Evolutionary conservation across 495 filamentous ascomycete species (phyloP).

Genomic region (Xylaria telfairii): DNA sequence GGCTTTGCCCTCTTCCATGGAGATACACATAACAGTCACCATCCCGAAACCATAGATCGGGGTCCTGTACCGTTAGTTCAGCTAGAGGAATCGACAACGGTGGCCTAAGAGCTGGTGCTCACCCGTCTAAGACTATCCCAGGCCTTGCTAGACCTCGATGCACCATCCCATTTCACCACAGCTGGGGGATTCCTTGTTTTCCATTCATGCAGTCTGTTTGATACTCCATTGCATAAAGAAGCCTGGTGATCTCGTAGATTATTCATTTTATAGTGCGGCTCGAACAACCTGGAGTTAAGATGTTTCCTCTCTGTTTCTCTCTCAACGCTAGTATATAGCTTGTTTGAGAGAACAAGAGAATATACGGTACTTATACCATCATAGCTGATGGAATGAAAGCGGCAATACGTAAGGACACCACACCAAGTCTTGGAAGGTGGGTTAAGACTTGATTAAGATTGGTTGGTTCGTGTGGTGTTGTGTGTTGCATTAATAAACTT

Average conservation of each 20-base stretch:
- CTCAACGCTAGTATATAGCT: background rate
- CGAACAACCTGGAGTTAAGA: slow-evolving; percentile 7
- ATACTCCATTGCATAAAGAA: slow-evolving; percentile 35
- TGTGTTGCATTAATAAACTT: background rate
- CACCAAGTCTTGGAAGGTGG: background rate
- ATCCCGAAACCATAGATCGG: slow-evolving; percentile 66
- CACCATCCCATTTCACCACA: slow-evolving; percentile 64
- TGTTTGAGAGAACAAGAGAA: background rate
- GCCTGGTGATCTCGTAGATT: slow-evolving; percentile 10
- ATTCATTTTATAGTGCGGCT: slow-evolving; percentile 4
- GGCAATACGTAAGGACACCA: background rate
- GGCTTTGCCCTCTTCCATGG: slow-evolving; percentile 63
- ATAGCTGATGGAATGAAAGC: background rate
- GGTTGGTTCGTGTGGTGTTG: background rate
- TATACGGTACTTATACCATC: background rate
- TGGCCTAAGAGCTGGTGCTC: slow-evolving; percentile 30
- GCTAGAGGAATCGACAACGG: background rate
- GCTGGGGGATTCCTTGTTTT: slow-evolving; percentile 33
- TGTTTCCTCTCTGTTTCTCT: background rate
- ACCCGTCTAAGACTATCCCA: slow-evolving; percentile 64
- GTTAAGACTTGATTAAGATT: background rate
- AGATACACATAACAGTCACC: slow-evolving; percentile 70
- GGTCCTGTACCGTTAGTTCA: slow-evolving; percentile 49
- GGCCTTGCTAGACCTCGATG: slow-evolving; percentile 47
- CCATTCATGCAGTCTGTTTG: slow-evolving; percentile 35